Conservation (phyloP, 1,139 yeast species). For the Saccharomyces pastorianus region DNA sequence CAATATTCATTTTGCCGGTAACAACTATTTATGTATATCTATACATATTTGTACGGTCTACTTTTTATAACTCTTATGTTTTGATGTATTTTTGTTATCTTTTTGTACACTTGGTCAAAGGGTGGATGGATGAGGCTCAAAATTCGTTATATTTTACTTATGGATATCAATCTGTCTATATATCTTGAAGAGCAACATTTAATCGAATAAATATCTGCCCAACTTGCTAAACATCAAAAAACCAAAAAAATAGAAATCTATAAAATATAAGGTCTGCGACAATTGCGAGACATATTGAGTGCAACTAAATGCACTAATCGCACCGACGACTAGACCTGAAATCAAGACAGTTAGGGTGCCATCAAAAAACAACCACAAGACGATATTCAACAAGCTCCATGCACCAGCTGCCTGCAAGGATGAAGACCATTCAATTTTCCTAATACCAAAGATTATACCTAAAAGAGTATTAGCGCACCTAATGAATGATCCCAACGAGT, state of each 20-base stretch:
- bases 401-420: conserved; percentile 66
- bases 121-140: not conserved
- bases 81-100: too few relatives aligned
- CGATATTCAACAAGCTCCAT: conserved; percentile 70
- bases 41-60: too few relatives aligned
- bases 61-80: too few relatives aligned
- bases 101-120: not conserved
- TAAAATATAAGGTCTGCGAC: conserved; percentile 26
- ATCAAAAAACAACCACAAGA: conserved; percentile 74
- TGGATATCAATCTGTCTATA: not conserved
- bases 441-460: conserved; percentile 77
- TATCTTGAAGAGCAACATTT: not conserved
- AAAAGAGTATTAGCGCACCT: conserved; percentile 68
- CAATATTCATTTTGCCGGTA: not conserved
- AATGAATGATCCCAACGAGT: conserved; percentile 37
- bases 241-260: conserved; percentile 56
- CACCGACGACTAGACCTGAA: conserved; percentile 39
- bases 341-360: conserved; percentile 62
- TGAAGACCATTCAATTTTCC: conserved; percentile 73
- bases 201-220: conserved; percentile 41
- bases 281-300: conserved; percentile 22
- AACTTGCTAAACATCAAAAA: conserved; percentile 61
- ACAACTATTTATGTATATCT: not conserved
- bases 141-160: not conserved
- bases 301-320: conserved; percentile 34